Conservation (phyloP, 345 rosid species). For the Pistacia vera region DNA sequence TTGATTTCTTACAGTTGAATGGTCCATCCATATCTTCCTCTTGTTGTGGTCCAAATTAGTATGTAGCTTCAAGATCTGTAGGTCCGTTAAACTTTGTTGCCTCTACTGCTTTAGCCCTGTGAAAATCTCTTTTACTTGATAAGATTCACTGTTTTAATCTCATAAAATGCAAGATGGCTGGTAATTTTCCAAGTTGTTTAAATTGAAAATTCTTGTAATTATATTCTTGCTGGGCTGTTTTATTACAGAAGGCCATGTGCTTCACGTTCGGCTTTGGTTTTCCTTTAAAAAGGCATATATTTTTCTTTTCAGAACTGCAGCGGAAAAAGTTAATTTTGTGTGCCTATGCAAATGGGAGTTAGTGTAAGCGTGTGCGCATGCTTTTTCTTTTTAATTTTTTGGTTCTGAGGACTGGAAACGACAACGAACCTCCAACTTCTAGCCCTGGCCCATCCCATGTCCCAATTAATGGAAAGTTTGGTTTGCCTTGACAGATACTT, state of each 20-base stretch:
- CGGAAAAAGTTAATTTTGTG: too few relatives aligned
- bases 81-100: neutral
- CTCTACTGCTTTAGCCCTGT: neutral
- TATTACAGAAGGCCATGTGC: neutral
- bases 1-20: neutral
- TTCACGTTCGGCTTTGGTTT: too few relatives aligned
- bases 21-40: constrained; percentile 14
- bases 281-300: neutral
- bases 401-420: too few relatives aligned
- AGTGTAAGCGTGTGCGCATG: neutral
- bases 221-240: neutral
- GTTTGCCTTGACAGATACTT: too few relatives aligned
- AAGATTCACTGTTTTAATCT: too few relatives aligned
- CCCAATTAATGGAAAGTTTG: neutral
- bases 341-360: neutral
- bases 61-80: neutral
- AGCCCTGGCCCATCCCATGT: neutral
- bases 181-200: too few relatives aligned
- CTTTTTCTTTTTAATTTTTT: neutral
- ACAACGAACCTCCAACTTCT: neutral
- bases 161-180: neutral
- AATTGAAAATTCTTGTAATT: too few relatives aligned
- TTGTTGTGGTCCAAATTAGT: constrained; percentile 19
- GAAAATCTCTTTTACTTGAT: neutral
- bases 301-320: neutral